A percentile compares a stretch with the other conserved stretches of the same genome.
Conservation (phyloP, 768 basidiomycete genomes). For the Leccinum broughii region DNA sequence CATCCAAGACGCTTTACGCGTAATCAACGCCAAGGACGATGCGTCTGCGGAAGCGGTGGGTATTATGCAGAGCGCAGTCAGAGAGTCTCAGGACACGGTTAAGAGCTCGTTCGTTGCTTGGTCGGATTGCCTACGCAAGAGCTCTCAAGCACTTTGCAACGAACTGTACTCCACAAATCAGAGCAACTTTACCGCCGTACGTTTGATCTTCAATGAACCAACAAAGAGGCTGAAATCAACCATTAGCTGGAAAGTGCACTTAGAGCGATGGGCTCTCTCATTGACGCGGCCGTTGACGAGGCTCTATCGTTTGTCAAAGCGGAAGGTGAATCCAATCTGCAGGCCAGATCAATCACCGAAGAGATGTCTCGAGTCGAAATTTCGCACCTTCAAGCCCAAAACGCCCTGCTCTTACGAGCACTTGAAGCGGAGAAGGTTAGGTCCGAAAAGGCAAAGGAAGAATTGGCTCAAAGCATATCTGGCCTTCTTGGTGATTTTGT, state of each 20-base stretch:
- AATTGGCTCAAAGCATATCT: constrained; percentile 74
- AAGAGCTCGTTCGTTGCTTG: constrained; percentile 54
- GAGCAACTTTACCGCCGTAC: constrained; percentile 46
- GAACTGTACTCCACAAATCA: constrained; percentile 46
- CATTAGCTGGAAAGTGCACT: constrained; percentile 57
- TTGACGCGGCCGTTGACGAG: constrained; percentile 62
- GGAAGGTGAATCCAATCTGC: constrained; percentile 51
- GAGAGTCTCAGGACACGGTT: constrained; percentile 54
- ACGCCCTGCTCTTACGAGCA: constrained; percentile 57
- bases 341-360: constrained; percentile 50
- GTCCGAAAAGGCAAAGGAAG: constrained; percentile 67
- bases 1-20: constrained; percentile 50
- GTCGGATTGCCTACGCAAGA: constrained; percentile 51
- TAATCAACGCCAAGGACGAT: constrained; percentile 57
- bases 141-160: constrained; percentile 47
- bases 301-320: constrained; percentile 55
- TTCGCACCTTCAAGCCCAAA: constrained; percentile 66
- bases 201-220: constrained; percentile 16
- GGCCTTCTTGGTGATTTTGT: constrained; percentile 71
- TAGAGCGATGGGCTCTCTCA: constrained; percentile 53
- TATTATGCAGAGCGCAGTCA: constrained; percentile 48
- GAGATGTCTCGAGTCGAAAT: constrained; percentile 54
- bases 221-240: constrained; percentile 6
- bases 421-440: constrained; percentile 67
- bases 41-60: constrained; percentile 53